Conservation (phyloP, 2,329 filamentous ascomycete genomes). For the Fusarium pseudonygamai region DNA sequence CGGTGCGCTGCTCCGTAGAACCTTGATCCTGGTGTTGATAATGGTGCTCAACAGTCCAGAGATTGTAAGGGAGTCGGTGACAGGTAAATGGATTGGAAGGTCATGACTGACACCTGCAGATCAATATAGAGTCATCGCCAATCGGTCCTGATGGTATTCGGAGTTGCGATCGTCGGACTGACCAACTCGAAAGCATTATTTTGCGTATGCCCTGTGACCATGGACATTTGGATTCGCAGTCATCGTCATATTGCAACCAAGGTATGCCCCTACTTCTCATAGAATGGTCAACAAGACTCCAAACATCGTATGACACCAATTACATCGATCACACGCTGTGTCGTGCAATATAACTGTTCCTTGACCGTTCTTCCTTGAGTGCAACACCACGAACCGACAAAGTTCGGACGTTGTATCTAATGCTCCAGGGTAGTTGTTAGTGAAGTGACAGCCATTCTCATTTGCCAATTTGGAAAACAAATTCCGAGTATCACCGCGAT, state of each 20-base stretch:
- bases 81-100: neutral
- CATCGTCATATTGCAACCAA: neutral
- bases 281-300: neutral
- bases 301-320: neutral
- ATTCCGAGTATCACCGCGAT: neutral
- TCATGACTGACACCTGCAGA: neutral
- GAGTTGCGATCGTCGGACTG: neutral
- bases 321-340: neutral
- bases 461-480: neutral
- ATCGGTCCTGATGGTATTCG: slow-evolving; percentile 17
- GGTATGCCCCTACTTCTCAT: neutral
- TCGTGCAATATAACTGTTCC: neutral
- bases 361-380: neutral
- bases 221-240: neutral
- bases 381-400: neutral
- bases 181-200: neutral
- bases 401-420: neutral
- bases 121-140: slow-evolving; percentile 22
- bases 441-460: neutral
- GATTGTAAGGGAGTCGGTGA: neutral
- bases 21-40: neutral
- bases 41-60: neutral
- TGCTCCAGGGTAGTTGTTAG: neutral
- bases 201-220: neutral
- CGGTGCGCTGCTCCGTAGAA: neutral